Base-by-base conservation (phyloP, 306 rosid species). In the Fragaria iinumae region DNA sequence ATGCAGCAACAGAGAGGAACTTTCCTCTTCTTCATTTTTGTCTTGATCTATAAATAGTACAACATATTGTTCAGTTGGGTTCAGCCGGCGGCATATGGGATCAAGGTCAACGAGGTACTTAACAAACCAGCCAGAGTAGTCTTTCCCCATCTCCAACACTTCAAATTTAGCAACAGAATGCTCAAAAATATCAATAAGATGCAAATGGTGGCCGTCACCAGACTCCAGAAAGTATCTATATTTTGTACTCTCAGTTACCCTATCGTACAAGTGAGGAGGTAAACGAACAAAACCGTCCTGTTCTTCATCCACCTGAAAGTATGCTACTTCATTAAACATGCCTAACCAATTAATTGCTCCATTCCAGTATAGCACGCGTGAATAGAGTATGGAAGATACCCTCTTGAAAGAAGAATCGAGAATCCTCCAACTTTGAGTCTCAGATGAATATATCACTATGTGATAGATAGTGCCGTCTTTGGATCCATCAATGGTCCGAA, bases 61-160 rank as follows among this genome's bases (percentile, higher is more conserved):
- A 57, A 57, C 65, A 57, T 10, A 55, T 20, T 0, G 4, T 10
- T 20, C 53, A 39, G 44, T 39, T 39, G 44, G 44, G 8, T 39
- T 39, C 44, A 39, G 44, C 44, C 10, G 44, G 44, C 44, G 44
- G 44, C 10, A 39, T 39, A 39, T 39, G 64, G 64, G 64, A 57
- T 57, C 64, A 57, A n/a, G 32, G 1, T 21, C 8, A 59, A 59
- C 38, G 21, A 9, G 36, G 36, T 59, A 59, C 36, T 59, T 59
- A 32, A 59, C 65, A 59, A 59, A 59, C 36, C 65, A 59, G 36
- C 36, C 65, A 59, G 36, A 59, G 65, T 25, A 59, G 36, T 59
- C 65, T 25, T 12, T 59, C 27, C 65, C 36, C 36, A 59, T 59
- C 36, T 10, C 65, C 34, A 59, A 59, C 36, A 59, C 65, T 25